phyloP scores from a whole-genome alignment of 2,329 filamentous ascomycete species.

The Lasiodiplodia sp. region DNA sequence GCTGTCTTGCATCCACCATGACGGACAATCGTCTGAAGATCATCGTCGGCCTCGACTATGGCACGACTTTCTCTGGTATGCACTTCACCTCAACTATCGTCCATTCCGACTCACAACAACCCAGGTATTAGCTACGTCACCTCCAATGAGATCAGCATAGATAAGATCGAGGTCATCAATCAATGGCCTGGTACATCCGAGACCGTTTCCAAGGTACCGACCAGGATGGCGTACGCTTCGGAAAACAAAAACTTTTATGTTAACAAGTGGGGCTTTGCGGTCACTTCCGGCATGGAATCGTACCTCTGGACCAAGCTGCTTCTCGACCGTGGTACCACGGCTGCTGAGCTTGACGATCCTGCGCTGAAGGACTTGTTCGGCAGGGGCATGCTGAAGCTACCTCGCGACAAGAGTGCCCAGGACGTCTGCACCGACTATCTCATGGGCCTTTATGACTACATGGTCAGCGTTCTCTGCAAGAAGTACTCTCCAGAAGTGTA shows the following conservation, averaged over 20 bases:
- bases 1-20: not conserved
- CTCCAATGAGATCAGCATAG: constrained; percentile 10
- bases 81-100: not conserved
- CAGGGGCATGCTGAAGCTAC: constrained; percentile 30
- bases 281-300: constrained; percentile 30
- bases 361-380: constrained; percentile 25
- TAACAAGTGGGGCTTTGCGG: constrained; percentile 30
- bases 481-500: constrained; percentile 7
- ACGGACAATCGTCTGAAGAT: not conserved
- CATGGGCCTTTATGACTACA: constrained; percentile 8
- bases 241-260: constrained; percentile 15
- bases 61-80: not conserved
- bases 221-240: constrained; percentile 27
- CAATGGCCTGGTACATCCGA: constrained; percentile 15
- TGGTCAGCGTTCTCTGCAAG: not conserved
- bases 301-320: constrained; percentile 34
- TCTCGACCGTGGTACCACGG: constrained; percentile 24
- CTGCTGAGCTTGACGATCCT: constrained; percentile 32
- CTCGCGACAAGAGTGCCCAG: constrained; percentile 22
- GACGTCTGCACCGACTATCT: constrained; percentile 32
- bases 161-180: constrained; percentile 27
- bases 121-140: constrained; percentile 27
- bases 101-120: not conserved
- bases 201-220: constrained; percentile 25
- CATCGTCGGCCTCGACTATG: not conserved